Evolutionary conservation across 1,284 basidiomycete genomes (phyloP).

Genomic region (Leccinum subfulvum): DNA sequence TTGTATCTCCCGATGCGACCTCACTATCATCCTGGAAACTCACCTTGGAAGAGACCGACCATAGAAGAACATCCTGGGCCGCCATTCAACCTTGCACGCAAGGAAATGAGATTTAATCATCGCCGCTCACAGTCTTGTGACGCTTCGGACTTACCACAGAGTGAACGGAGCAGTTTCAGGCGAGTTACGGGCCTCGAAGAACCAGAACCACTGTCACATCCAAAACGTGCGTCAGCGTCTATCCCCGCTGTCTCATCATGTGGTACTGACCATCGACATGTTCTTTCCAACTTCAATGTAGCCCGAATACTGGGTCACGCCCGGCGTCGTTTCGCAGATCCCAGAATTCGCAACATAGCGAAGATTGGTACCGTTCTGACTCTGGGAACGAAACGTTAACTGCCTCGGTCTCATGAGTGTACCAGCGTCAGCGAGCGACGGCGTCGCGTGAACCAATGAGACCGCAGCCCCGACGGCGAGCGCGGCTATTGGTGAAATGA

Average conservation of each 20-base stretch:
- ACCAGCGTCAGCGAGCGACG: background rate
- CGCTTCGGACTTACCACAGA: conserved; percentile 45
- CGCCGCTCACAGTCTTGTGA: background rate
- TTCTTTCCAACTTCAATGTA: conserved; percentile 60
- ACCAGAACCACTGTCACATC: conserved; percentile 62
- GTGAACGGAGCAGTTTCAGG: conserved; percentile 66
- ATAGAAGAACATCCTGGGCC: conserved; percentile 42
- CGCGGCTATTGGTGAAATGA: background rate
- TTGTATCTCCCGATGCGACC: background rate
- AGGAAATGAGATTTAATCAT: conserved; percentile 24
- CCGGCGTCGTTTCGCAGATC: conserved; percentile 70
- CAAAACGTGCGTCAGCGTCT: conserved; percentile 8
- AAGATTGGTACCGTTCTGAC: conserved; percentile 31
- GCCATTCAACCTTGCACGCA: conserved; percentile 34
- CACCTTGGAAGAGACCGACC: conserved; percentile 45
- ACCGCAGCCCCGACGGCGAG: background rate
- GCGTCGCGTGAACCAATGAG: conserved; percentile 1
- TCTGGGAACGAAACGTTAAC: conserved; percentile 19
- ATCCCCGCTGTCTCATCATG: background rate
- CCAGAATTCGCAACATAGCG: conserved; percentile 64
- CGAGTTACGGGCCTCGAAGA: conserved; percentile 60
- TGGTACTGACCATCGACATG: conserved; percentile 55
- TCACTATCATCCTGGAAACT: background rate
- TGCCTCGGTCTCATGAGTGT: conserved; percentile 13
- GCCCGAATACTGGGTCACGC: conserved; percentile 66